Evolutionary conservation across 2,329 filamentous ascomycete species (phyloP).

Genomic region (Pezicula radicicola): DNA sequence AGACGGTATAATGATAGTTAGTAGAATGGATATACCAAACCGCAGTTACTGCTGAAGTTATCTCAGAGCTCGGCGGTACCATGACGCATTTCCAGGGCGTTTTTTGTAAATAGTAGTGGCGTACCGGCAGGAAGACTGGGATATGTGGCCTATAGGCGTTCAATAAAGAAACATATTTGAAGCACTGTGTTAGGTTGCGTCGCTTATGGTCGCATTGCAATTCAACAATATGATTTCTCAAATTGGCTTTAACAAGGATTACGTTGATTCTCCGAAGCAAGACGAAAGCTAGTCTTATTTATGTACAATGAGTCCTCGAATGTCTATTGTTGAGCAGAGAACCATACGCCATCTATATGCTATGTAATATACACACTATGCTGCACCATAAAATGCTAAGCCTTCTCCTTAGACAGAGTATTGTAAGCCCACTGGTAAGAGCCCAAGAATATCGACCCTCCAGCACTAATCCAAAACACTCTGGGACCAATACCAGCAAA

Average conservation of each 20-base stretch:
- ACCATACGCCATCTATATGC: slow-evolving; percentile 17
- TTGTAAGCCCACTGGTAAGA: slow-evolving; percentile 91
- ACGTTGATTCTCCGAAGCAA: too few relatives aligned
- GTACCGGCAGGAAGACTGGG: background rate
- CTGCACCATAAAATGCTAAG: background rate
- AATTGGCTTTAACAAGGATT: too few relatives aligned
- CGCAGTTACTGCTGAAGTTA: too few relatives aligned
- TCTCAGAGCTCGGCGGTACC: background rate
- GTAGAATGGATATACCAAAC: background rate
- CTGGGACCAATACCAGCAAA: slow-evolving; percentile 77
- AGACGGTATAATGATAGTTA: background rate
- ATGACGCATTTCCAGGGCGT: background rate
- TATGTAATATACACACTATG: slow-evolving; percentile 3
- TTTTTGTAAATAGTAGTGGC: background rate
- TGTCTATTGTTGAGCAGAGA: background rate
- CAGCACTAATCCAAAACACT: slow-evolving; percentile 91
- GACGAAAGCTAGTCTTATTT: too few relatives aligned
- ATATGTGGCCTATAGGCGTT: background rate
- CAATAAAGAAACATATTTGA: background rate
- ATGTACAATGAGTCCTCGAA: too few relatives aligned
- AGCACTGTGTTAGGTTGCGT: background rate
- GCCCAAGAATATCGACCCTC: slow-evolving; percentile 90
- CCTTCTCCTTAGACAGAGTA: slow-evolving; percentile 46
- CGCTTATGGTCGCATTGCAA: too few relatives aligned
- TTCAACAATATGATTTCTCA: too few relatives aligned